phyloP scores from a whole-genome alignment of 257 asterid genomes.

The Solanum tarijense region DNA sequence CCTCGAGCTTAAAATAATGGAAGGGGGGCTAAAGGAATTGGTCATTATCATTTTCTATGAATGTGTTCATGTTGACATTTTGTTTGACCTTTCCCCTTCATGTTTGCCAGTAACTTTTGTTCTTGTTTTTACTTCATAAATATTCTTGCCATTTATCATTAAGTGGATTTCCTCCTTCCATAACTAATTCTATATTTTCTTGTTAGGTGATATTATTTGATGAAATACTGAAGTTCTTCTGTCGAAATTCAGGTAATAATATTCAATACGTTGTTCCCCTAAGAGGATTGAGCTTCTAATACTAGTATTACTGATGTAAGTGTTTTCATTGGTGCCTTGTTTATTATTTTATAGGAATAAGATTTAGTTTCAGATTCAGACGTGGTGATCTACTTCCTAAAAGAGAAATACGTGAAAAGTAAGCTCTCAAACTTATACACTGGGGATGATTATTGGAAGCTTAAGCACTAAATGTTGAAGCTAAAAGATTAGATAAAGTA shows the following conservation, averaged over 20 bases:
- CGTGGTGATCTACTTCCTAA: too few relatives aligned
- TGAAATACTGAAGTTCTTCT: conserved; percentile 82
- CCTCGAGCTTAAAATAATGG: neutral
- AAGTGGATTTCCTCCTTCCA: neutral
- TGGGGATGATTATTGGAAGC: too few relatives aligned
- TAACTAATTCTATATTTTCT: neutral
- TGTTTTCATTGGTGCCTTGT: neutral
- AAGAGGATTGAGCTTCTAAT: neutral
- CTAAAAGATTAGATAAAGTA: too few relatives aligned
- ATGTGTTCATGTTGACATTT: neutral
- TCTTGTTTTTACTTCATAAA: neutral
- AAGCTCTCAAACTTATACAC: too few relatives aligned
- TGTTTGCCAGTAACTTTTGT: neutral
- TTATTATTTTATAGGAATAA: too few relatives aligned
- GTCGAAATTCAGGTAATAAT: conserved; percentile 49
- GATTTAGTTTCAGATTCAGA: too few relatives aligned
- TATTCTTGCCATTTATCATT: neutral
- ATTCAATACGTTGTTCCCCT: neutral
- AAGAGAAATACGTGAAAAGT: too few relatives aligned
- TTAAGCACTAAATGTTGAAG: too few relatives aligned
- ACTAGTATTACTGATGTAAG: neutral
- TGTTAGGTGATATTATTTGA: conserved; percentile 81
- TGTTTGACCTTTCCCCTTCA: neutral
- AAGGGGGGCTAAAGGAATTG: neutral
- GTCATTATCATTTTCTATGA: neutral